phyloP scores from a whole-genome alignment of 768 basidiomycete species.

The Exidia glandulosa region DNA sequence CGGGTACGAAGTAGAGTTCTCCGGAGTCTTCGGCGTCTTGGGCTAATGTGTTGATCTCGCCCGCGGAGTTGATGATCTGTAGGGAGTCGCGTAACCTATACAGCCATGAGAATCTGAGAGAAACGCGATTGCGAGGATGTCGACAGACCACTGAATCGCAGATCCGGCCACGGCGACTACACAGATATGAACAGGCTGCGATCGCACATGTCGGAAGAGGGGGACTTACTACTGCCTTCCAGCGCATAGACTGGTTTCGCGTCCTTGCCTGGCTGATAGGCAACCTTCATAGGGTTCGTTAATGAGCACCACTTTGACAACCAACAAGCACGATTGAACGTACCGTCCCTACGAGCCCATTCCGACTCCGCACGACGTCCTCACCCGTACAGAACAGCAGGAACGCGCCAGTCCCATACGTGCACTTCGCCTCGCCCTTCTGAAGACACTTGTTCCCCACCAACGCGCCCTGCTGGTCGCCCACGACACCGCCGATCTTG shows the following conservation, averaged over 20 bases:
- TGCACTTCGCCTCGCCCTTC: slow-evolving; percentile 94
- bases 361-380: slow-evolving; percentile 72
- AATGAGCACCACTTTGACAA: not conserved
- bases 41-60: slow-evolving; percentile 79
- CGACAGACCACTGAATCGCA: slow-evolving; percentile 74
- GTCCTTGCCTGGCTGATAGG: slow-evolving; percentile 74
- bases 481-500: slow-evolving; percentile 84
- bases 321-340: slow-evolving; percentile 12
- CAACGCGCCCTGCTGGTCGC: slow-evolving; percentile 97
- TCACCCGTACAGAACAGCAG: slow-evolving; percentile 88
- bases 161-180: slow-evolving; percentile 88
- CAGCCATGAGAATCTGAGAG: not conserved
- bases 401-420: slow-evolving; percentile 93
- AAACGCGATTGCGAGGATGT: not conserved
- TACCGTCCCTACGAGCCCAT: slow-evolving; percentile 86
- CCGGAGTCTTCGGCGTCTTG: slow-evolving; percentile 66
- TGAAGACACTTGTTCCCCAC: slow-evolving; percentile 91
- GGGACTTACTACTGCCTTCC: slow-evolving; percentile 83
- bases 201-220: not conserved
- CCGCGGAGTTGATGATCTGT: slow-evolving; percentile 65
- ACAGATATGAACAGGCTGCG: not conserved
- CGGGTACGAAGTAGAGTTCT: slow-evolving; percentile 93
- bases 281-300: slow-evolving; percentile 52
- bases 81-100: slow-evolving; percentile 84
- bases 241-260: slow-evolving; percentile 82